Percentiles rank a stretch among this genome's conserved stretches.
These are phyloP conservation scores for Parastagonospora avenae DNA, from an alignment of 2,329 filamentous ascomycete genomes.

Conservation along the genomic window DNA sequence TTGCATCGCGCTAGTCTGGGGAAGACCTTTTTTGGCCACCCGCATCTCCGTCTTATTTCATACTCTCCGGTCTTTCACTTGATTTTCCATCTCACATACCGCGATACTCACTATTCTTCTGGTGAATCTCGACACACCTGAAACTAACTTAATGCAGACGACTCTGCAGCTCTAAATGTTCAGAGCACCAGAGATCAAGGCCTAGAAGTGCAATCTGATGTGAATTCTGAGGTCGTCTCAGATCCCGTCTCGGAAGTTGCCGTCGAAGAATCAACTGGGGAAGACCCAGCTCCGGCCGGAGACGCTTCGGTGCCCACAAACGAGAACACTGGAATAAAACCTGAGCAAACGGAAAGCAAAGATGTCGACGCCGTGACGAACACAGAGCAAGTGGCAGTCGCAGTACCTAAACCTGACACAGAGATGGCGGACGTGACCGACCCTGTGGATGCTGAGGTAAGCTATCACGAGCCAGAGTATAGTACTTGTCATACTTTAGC, in stretches of 20 bases:
- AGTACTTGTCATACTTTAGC: too few species aligned
- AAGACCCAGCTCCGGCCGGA: slow-evolving; percentile 4
- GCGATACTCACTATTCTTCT: too few species aligned
- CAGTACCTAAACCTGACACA: too few species aligned
- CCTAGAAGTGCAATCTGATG: slow-evolving; percentile 9
- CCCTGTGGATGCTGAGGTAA: too few species aligned
- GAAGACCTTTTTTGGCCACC: slow-evolving; percentile 14
- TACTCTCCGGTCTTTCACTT: slow-evolving; percentile 1
- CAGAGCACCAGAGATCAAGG: slow-evolving; percentile 5
- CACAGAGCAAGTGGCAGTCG: too few species aligned
- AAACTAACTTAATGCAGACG: slow-evolving; percentile 13
- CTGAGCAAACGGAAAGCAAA: too few species aligned
- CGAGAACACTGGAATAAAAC: too few species aligned
- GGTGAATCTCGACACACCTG: neutral
- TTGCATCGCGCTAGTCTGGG: slow-evolving; percentile 20
- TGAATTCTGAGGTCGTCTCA: slow-evolving; percentile 9
- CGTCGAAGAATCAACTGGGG: slow-evolving; percentile 9
- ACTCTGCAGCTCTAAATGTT: slow-evolving; percentile 1
- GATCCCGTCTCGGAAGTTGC: slow-evolving; percentile 9
- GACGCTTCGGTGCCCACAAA: too few species aligned
- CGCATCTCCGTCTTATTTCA: slow-evolving; percentile 14
- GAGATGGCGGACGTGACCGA: too few species aligned
- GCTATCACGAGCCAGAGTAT: too few species aligned
- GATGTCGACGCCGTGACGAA: too few species aligned
- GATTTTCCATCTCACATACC: slow-evolving; percentile 2